Evolutionary conservation across 257 asterid genomes (phyloP).

Genomic region (Craterostigma plantagineum): DNA sequence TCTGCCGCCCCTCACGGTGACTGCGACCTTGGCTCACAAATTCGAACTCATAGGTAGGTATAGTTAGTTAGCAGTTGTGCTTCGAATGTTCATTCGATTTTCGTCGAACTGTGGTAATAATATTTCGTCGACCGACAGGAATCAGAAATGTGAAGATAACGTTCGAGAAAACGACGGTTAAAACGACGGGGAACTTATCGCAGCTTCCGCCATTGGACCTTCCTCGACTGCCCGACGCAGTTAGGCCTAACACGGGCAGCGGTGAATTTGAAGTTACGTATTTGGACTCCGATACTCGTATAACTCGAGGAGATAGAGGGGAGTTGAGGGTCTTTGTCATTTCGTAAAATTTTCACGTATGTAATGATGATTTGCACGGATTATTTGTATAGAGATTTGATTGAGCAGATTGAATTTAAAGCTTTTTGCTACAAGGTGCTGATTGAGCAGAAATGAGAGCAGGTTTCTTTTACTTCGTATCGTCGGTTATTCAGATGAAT

Average conservation of each 20-base stretch:
- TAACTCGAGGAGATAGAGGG: conserved; percentile 77
- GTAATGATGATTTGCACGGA: too few relatives aligned
- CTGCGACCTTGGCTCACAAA: conserved; percentile 95
- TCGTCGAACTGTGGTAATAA: too few relatives aligned
- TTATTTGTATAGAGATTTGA: too few relatives aligned
- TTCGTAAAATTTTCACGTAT: conserved; percentile 16
- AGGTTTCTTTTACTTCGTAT: too few relatives aligned
- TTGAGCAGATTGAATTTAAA: too few relatives aligned
- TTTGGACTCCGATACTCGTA: conserved; percentile 53
- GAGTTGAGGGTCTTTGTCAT: conserved; percentile 83
- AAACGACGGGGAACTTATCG: conserved; percentile 58
- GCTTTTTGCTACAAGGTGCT: too few relatives aligned
- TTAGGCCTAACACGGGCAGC: conserved; percentile 49
- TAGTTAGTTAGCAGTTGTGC: too few relatives aligned
- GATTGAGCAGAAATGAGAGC: too few relatives aligned
- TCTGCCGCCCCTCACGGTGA: conserved; percentile 53
- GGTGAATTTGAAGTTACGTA: conserved; percentile 88
- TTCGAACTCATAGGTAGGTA: conserved; percentile 53
- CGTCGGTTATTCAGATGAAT: too few relatives aligned
- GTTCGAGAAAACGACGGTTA: conserved; percentile 75
- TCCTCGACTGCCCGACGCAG: conserved; percentile 56
- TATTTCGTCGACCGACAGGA: conserved; percentile 20
- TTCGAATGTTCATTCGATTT: too few relatives aligned
- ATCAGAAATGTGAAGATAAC: conserved; percentile 43
- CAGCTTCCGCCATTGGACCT: conserved; percentile 76